Evolutionary conservation across 108 stramenopile genomes (phyloP), one percentile per base, ranked within the genome.

Genomic region (Hondaea fermentalgiana): DNA sequence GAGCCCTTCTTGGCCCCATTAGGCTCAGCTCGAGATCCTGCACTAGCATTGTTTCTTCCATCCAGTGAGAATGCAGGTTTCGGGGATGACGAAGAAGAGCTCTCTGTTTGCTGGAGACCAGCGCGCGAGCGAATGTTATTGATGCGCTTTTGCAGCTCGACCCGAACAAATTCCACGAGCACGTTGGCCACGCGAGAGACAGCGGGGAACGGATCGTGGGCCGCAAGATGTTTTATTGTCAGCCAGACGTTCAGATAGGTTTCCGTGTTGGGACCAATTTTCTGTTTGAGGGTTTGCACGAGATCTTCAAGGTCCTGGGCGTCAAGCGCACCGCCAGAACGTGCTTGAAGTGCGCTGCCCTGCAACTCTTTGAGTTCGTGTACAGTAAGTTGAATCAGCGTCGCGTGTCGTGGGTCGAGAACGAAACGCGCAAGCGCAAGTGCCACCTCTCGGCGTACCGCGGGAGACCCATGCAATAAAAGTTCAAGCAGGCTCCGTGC

Each of bases 201-300:
- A 23, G 89, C 60, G 3, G 95, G 95, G 90, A 96, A 95, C 0
- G 97, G 94, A 69, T 99, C 97, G 21, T 87, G 87, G 25, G 95
- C 93, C 89, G 95, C 95, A 14, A 96, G 60, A 17, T 69, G 87
- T 19, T 92, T 90, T 25, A 98, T 88, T 29, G 90, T 87, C 51
- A 92, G 91, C 97, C 97, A 99, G 35, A 96, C 76, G 19, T 47
- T 83, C 49, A 83, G 60, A 72, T 91, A 91, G 16, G 60, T 28
- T 14, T 88, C 57, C 42, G 89, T 88, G 8, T 60, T 88, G n/a
- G 44, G 72, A 42, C 90, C 90, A 17, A 90, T 71, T 47, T 51
- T 72, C 55, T 53, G 72, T 72, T 35, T 49, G 43, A 90, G 83
- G 28, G 17, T 23, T 16, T 58, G 44, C 35, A 60, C 60, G 25